These are phyloP conservation scores for Gracilaria gracilis DNA, from an alignment of 23 red algal genomes.

Conservation along the genomic window DNA sequence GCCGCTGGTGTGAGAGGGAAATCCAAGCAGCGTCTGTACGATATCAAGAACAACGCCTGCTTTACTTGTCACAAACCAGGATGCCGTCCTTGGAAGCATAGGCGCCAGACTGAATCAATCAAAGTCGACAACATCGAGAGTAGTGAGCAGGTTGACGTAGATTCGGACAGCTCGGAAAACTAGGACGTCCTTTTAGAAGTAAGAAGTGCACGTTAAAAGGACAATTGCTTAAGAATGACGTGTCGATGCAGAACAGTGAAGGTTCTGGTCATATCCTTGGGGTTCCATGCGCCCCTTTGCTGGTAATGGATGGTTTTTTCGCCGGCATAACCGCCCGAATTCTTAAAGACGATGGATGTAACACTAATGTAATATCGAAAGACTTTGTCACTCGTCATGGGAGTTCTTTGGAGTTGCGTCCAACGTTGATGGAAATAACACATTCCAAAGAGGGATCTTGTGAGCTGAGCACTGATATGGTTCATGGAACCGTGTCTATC, in stretches of 20 bases:
- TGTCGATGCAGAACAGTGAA: constrained; percentile 15
- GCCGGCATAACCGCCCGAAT: neutral
- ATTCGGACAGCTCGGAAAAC: constrained; percentile 34
- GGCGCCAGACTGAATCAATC: neutral
- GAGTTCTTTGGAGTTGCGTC: neutral
- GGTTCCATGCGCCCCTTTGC: neutral
- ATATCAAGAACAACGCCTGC: constrained; percentile 36
- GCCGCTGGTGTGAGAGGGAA: too few relatives aligned
- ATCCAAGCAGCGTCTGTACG: constrained; percentile 12
- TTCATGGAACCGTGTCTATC: neutral
- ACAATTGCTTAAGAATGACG: constrained; percentile 2
- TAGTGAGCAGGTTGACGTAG: neutral
- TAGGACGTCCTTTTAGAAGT: constrained; percentile 33
- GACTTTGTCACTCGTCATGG: neutral
- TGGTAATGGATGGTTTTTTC: constrained; percentile 32
- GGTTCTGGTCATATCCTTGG: neutral
- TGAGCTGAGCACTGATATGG: neutral
- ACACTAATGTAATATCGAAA: neutral
- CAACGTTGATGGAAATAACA: neutral
- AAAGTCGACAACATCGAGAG: neutral
- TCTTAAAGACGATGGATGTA: constrained; percentile 42
- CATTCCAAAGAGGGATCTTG: constrained; percentile 3
- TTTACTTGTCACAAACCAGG: constrained; percentile 37
- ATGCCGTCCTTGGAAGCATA: constrained; percentile 42
- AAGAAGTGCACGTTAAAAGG: constrained; percentile 51